A percentile compares a stretch with the other conserved stretches of the same genome.
Conservation (phyloP, 108 stramenopile species). For the Skeletonema tropicum region DNA sequence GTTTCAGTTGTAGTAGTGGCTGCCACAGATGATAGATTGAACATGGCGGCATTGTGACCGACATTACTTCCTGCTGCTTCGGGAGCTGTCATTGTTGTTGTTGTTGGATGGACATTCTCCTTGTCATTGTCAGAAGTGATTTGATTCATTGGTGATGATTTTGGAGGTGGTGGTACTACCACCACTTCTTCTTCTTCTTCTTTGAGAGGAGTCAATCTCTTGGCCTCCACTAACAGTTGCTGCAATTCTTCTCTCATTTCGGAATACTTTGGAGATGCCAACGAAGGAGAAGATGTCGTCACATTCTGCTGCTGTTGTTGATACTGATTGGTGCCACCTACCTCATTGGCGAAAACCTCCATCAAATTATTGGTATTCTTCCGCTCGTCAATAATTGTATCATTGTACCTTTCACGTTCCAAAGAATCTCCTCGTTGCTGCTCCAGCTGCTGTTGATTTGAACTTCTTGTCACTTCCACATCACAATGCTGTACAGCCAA, state of each 20-base stretch:
- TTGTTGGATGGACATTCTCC: not conserved
- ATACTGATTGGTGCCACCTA: not conserved
- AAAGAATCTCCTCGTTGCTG: not conserved
- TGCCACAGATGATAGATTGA: not conserved
- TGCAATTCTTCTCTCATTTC: constrained; percentile 2
- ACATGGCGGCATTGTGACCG: not conserved
- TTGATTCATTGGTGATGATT: not conserved
- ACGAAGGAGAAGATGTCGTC: not conserved
- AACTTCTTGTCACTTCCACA: not conserved
- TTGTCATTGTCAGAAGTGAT: not conserved
- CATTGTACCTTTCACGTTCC: not conserved
- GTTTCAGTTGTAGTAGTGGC: not conserved
- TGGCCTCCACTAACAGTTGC: not conserved
- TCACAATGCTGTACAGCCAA: not conserved
- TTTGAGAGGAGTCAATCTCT: not conserved
- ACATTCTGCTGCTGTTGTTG: not conserved
- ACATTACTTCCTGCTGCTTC: not conserved
- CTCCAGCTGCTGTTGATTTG: not conserved
- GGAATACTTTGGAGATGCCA: not conserved
- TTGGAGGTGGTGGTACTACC: not conserved
- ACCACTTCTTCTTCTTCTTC: not conserved
- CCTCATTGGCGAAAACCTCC: not conserved
- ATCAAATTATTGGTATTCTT: not conserved
- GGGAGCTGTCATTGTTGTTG: not conserved
- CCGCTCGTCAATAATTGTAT: not conserved